Evolutionary conservation across 208 protist genomes (phyloP).

Genomic region (Leishmania gerbilli): DNA sequence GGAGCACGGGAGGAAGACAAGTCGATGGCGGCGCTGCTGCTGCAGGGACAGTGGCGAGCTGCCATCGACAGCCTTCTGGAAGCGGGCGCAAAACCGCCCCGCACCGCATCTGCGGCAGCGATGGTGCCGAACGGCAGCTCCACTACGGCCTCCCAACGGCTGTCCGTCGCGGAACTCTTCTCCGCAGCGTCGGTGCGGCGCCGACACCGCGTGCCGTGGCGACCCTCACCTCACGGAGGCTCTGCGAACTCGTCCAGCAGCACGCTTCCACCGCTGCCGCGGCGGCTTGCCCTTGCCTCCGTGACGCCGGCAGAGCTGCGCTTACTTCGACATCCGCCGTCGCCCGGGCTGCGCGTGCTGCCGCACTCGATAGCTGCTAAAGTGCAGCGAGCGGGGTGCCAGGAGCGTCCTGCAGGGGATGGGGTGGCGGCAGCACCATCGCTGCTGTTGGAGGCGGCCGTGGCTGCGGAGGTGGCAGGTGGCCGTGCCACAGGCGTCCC

Average conservation of each 20-base stretch:
- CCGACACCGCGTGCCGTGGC: conserved; percentile 7
- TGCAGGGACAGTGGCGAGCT: conserved; percentile 8
- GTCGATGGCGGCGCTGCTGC: conserved; percentile 14
- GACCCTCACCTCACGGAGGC: background rate
- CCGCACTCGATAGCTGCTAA: background rate
- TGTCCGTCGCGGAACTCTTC: conserved; percentile 8
- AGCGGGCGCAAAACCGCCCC: no score
- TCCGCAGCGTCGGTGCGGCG: conserved; percentile 1
- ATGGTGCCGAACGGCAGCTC: background rate
- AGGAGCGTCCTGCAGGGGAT: background rate
- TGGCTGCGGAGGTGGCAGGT: background rate
- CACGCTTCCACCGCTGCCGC: conserved; percentile 11
- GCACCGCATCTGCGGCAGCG: background rate
- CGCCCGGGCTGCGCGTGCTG: conserved; percentile 8
- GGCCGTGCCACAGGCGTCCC: conserved; percentile 11
- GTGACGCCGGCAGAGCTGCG: conserved; percentile 23
- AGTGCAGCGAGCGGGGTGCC: background rate
- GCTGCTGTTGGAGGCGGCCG: background rate
- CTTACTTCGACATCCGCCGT: conserved; percentile 21
- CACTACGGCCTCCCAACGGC: background rate
- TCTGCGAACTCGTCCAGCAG: background rate
- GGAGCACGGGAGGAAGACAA: background rate
- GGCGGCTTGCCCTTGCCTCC: background rate
- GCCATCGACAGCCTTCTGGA: background rate
- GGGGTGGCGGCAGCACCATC: background rate